Evolutionary conservation across 2,329 filamentous ascomycete species (phyloP).

Genomic region (Stenocarpella maydis): DNA sequence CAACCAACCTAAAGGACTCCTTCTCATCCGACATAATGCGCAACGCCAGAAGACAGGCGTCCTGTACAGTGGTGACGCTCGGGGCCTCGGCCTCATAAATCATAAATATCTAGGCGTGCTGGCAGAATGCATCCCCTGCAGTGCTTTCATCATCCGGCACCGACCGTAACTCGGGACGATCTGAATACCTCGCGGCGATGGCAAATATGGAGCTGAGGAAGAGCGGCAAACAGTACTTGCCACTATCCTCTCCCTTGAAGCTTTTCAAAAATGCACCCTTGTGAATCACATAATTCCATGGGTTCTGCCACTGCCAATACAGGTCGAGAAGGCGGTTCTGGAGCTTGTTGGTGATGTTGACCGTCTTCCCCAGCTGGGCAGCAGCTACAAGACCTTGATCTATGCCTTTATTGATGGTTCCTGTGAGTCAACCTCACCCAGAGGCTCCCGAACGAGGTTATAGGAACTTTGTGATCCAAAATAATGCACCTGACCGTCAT

Average conservation of each 20-base stretch:
- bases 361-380: constrained; percentile 31
- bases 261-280: constrained; percentile 37
- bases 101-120: constrained; percentile 39
- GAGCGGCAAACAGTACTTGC: constrained; percentile 38
- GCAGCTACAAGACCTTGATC: constrained; percentile 33
- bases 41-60: constrained; percentile 37
- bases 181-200: constrained; percentile 39
- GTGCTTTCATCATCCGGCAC: constrained; percentile 37
- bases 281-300: constrained; percentile 41
- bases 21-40: constrained; percentile 38
- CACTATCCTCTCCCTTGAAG: constrained; percentile 30
- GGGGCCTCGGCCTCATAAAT: constrained; percentile 39
- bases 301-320: constrained; percentile 42
- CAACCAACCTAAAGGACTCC: constrained; percentile 39
- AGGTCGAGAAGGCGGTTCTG: constrained; percentile 41
- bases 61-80: constrained; percentile 39
- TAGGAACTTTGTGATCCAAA: constrained; percentile 41
- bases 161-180: constrained; percentile 37
- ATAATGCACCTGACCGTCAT: constrained; percentile 40
- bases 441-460: constrained; percentile 33
- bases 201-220: constrained; percentile 39
- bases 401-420: constrained; percentile 1
- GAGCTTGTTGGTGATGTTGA: constrained; percentile 37
- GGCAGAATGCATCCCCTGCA: constrained; percentile 37
- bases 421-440: background rate